These are phyloP conservation scores for Globisporangium lucens DNA, from an alignment of 352 stramenopile species.

Conservation along the genomic window DNA sequence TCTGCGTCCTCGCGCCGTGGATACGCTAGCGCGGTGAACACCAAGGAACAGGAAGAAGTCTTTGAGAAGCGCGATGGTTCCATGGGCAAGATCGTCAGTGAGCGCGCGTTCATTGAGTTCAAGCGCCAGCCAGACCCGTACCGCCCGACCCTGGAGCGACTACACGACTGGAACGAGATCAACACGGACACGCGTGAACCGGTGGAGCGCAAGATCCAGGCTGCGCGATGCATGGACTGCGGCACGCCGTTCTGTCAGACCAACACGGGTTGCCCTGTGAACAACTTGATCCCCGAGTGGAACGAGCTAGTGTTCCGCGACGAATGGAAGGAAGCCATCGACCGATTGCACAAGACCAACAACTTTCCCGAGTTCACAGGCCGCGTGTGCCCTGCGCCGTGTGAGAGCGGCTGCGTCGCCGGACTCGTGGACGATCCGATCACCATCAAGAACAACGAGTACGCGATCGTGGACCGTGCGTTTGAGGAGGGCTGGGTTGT, in stretches of 20 bases:
- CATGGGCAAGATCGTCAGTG: slow-evolving; percentile 63
- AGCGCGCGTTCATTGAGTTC: slow-evolving; percentile 82
- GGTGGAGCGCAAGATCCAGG: slow-evolving; percentile 90
- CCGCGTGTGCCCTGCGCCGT: slow-evolving; percentile 96
- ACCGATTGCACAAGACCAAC: slow-evolving; percentile 97
- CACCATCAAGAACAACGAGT: slow-evolving; percentile 99
- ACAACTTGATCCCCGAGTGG: slow-evolving; percentile 99
- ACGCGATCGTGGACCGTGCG: slow-evolving; percentile 96
- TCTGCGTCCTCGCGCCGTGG: slow-evolving; percentile 4
- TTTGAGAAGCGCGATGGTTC: slow-evolving; percentile 67
- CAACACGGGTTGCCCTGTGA: slow-evolving; percentile 96
- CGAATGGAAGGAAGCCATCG: slow-evolving; percentile 95
- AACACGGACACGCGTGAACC: slow-evolving; percentile 90
- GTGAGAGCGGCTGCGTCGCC: slow-evolving; percentile 94
- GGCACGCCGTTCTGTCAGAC: slow-evolving; percentile 98
- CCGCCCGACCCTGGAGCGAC: slow-evolving; percentile 87
- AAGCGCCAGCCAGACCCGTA: slow-evolving; percentile 91
- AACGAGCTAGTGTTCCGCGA: slow-evolving; percentile 98
- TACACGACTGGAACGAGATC: slow-evolving; percentile 98
- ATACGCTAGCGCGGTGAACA: slow-evolving; percentile 24
- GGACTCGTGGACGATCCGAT: slow-evolving; percentile 95
- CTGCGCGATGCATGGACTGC: slow-evolving; percentile 98
- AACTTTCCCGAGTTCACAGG: slow-evolving; percentile 99
- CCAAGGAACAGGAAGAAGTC: slow-evolving; percentile 22
- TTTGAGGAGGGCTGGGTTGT: slow-evolving; percentile 95